A percentile compares a stretch with the other conserved stretches of the same genome.
Conservation (phyloP, 768 basidiomycete species). For the Lactarius sp. region DNA sequence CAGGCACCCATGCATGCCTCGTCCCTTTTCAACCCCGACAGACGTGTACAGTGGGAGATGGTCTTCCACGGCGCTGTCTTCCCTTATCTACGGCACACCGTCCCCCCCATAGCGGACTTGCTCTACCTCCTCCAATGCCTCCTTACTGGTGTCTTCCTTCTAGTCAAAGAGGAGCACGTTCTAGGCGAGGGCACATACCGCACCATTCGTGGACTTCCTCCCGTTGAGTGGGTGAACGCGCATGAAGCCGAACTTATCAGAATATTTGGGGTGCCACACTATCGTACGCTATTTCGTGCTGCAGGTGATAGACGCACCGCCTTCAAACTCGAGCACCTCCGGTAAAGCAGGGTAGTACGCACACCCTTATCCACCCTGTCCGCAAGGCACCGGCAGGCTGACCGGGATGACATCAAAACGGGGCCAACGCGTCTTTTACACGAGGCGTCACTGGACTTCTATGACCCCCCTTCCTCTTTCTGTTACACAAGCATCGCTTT, state of each 20-base stretch:
- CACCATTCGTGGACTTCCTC: conserved; percentile 73
- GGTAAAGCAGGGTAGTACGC: conserved; percentile 5
- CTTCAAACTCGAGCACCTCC: conserved; percentile 67
- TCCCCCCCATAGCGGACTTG: conserved; percentile 36
- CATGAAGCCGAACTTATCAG: conserved; percentile 64
- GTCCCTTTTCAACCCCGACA: conserved; percentile 81
- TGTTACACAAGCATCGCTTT: conserved; percentile 11
- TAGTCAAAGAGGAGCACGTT: conserved; percentile 72
- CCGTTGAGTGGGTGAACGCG: conserved; percentile 69
- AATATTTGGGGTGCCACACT: conserved; percentile 70
- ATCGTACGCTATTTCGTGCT: conserved; percentile 65
- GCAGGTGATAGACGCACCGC: conserved; percentile 65
- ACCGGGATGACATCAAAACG: conserved; percentile 27
- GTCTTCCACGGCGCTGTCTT: conserved; percentile 56
- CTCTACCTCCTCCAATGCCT: conserved; percentile 40
- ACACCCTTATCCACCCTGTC: conserved; percentile 26
- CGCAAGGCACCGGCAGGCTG: conserved; percentile 23
- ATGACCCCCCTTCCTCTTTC: conserved; percentile 15
- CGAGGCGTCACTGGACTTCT: conserved; percentile 21
- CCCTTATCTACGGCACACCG: conserved; percentile 36
- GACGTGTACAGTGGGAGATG: conserved; percentile 87
- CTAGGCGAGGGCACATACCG: conserved; percentile 58
- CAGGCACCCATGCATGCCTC: conserved; percentile 75
- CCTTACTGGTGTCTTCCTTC: conserved; percentile 40
- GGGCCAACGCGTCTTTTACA: conserved; percentile 26